These are phyloP conservation scores for Myxozyma nipponensis DNA, from an alignment of 805 yeast species.

Conservation along the genomic window DNA sequence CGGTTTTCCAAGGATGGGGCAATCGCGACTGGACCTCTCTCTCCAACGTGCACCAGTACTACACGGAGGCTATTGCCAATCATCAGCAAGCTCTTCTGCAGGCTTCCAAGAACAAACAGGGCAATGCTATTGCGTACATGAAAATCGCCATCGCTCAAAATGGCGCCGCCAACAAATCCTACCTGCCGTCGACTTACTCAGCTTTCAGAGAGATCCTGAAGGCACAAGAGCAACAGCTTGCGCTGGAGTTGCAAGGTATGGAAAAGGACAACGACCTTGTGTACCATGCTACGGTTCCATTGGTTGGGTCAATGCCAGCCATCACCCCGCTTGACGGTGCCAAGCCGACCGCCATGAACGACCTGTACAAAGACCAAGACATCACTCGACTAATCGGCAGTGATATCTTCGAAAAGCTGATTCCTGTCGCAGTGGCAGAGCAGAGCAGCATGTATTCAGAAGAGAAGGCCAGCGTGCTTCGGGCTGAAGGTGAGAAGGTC, in stretches of 20 bases:
- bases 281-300: constrained; percentile 75
- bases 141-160: constrained; percentile 45
- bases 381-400: constrained; percentile 47
- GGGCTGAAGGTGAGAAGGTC: constrained; percentile 68
- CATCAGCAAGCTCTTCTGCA: no score
- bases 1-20: no score
- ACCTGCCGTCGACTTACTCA: constrained; percentile 29
- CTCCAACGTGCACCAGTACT: no score
- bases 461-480: constrained; percentile 70
- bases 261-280: constrained; percentile 86
- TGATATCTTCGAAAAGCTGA: constrained; percentile 69
- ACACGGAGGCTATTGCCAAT: no score
- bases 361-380: constrained; percentile 43
- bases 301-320: constrained; percentile 55
- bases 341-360: constrained; percentile 50
- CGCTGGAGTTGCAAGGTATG: constrained; percentile 40
- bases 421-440: constrained; percentile 85
- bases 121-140: constrained; percentile 69
- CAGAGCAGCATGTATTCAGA: constrained; percentile 84
- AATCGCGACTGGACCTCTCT: no score
- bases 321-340: constrained; percentile 68
- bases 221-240: constrained; percentile 29
- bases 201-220: constrained; percentile 29
- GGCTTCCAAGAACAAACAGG: constrained; percentile 58
- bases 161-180: constrained; percentile 29